Conservation (phyloP, 495 filamentous ascomycete genomes). For the Choiromyces venosus region DNA sequence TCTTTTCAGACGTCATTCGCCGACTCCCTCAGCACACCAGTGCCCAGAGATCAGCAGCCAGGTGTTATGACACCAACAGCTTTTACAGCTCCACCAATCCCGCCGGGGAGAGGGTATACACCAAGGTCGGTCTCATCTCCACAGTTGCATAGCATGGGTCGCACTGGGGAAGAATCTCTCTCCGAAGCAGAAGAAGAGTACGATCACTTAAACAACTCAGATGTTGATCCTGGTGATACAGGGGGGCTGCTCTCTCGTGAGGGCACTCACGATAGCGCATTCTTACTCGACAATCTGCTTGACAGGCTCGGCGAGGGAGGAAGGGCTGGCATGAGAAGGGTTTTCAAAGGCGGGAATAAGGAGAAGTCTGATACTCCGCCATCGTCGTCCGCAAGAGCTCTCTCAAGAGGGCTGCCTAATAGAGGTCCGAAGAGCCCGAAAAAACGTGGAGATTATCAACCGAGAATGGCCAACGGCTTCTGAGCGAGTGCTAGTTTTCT, state of each 20-base stretch:
- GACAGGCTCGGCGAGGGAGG: constrained; percentile 29
- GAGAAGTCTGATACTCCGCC: constrained; percentile 23
- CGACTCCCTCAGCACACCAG: constrained; percentile 48
- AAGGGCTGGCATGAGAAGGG: constrained; percentile 32
- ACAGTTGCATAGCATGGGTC: constrained; percentile 32
- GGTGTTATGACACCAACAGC: constrained; percentile 43
- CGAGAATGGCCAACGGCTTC: constrained; percentile 31
- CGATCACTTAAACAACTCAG: constrained; percentile 33
- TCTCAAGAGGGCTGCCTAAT: constrained; percentile 34
- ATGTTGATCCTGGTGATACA: constrained; percentile 28
- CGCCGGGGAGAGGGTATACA: constrained; percentile 28
- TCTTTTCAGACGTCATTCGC: constrained; percentile 87
- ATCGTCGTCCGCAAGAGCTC: constrained; percentile 24
- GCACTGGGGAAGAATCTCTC: constrained; percentile 35
- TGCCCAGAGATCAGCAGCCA: constrained; percentile 26
- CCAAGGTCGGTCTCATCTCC: constrained; percentile 38
- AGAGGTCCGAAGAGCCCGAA: constrained; percentile 33
- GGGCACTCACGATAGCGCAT: constrained; percentile 32
- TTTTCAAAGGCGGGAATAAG: constrained; percentile 34
- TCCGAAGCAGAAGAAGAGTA: constrained; percentile 38
- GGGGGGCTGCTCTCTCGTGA: constrained; percentile 22
- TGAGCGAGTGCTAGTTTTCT: constrained; percentile 16
- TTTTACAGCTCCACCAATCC: constrained; percentile 43
- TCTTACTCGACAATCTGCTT: constrained; percentile 31
- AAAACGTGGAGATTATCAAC: constrained; percentile 35